Percentiles rank a stretch among this genome's conserved stretches.
Evolutionary conservation across 2,329 filamentous ascomycete genomes (phyloP).

Genomic region (Knoxdaviesia proteae): DNA sequence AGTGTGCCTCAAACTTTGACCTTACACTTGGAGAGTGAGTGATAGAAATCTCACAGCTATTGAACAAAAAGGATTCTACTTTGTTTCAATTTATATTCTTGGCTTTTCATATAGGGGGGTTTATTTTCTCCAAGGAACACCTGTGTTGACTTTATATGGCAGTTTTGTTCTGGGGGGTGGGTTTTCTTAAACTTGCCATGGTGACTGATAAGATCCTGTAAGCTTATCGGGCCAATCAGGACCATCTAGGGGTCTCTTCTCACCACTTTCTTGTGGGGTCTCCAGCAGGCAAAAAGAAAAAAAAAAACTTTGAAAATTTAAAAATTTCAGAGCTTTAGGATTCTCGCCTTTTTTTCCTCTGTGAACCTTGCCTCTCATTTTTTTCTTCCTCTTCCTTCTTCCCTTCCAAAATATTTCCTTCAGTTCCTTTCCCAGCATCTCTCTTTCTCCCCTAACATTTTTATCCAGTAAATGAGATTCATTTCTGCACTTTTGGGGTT

Average conservation of each 20-base stretch:
- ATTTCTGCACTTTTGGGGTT: background rate
- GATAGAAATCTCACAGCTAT: too few species aligned
- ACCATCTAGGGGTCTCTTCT: too few species aligned
- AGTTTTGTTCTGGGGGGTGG: too few species aligned
- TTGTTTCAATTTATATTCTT: too few species aligned
- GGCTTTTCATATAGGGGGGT: too few species aligned
- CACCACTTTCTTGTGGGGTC: slow-evolving; percentile 4
- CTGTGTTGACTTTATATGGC: too few species aligned
- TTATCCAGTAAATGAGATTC: background rate
- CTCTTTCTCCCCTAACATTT: background rate
- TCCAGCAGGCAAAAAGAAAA: slow-evolving; percentile 1
- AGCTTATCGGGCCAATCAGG: slow-evolving; percentile 4
- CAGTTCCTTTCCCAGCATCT: background rate
- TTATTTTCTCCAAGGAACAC: too few species aligned
- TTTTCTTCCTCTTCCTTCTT: slow-evolving; percentile 1
- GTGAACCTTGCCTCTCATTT: slow-evolving; percentile 2
- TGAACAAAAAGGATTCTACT: too few species aligned
- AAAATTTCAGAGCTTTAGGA: slow-evolving; percentile 1
- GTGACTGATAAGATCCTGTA: slow-evolving; percentile 1
- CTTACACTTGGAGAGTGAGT: too few species aligned
- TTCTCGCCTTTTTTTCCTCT: slow-evolving; percentile 1
- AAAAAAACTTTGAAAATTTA: slow-evolving; percentile 8
- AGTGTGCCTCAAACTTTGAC: too few species aligned
- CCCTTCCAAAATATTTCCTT: background rate
- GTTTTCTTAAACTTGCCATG: background rate